Base-by-base conservation (phyloP, 148 eudicot species). In the Cornus florida region DNA sequence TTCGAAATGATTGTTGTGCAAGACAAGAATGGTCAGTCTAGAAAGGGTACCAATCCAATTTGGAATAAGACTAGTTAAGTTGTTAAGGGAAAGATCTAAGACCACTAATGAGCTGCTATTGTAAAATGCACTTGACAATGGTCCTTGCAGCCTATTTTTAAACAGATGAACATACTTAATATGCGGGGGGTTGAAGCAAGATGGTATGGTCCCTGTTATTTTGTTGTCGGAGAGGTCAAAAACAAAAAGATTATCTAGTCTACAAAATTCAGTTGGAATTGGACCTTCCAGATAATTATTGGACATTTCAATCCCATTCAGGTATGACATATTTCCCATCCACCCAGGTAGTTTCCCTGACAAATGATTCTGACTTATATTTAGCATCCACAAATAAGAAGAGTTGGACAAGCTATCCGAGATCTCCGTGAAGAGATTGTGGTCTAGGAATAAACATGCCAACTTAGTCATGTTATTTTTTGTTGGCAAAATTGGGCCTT, bases 401-500 rank as follows among this genome's bases (percentile, higher is more conserved):
- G 24, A 2, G 13, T 2, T 8, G 41, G 68, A 20, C 46, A 74
- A 59, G 48, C 11, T 62, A 24, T 39, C 11, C 16, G n/a, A 22
- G 35, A 78, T 62, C 3, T 24, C 33, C 6, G 70, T 33, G 48
- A 70, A 41, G 6, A 43, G 7, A 43, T 78, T 78, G 48, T 17
- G 19, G 12, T 78, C 75, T 16, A 60, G 8, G 41, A 60, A 41
- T 32, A 78, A 39, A 7, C 2, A 23, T 1, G 0, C 2, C 69
- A 71, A 62, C 2, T 0, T 8, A 19, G 56, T 70, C 24, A 41
- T 59, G 38, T 71, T 78, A 17, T 28, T 35, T 20, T 2, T 17
- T 1, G 6, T 10, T 7, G 81, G 81, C 38, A 78, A 28, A 7
- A 78, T 20, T 17, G 35, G 75, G 56, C 81, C 81, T 59, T 78